Conservation (phyloP, 106 monocot species). For the Dioscorea zingiberensis region DNA sequence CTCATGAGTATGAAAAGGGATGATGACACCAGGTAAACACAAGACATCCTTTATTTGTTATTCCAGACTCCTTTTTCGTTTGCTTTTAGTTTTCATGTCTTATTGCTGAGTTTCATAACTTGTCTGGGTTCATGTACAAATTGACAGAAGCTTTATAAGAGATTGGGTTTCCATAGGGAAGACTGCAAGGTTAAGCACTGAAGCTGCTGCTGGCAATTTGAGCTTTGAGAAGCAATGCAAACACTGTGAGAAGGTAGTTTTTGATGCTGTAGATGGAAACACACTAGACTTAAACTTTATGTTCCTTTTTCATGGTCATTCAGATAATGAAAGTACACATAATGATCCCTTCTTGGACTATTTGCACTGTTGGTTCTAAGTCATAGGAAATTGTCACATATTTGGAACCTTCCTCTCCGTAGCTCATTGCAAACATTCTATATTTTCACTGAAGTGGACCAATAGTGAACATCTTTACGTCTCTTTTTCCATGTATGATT, state of each 20-base stretch:
- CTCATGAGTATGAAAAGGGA: conserved; percentile 78
- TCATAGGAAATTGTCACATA: too few relatives aligned
- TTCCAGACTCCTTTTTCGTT: not conserved
- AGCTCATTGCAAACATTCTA: too few relatives aligned
- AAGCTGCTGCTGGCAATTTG: conserved; percentile 76
- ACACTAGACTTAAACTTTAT: not conserved
- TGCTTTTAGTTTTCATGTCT: not conserved
- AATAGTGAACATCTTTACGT: too few relatives aligned
- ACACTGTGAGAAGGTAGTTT: conserved; percentile 78
- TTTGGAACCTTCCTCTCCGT: too few relatives aligned
- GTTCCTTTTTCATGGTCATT: not conserved
- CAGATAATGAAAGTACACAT: too few relatives aligned
- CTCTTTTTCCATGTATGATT: too few relatives aligned
- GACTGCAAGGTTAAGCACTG: conserved; percentile 75
- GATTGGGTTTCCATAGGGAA: conserved; percentile 88
- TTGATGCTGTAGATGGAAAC: not conserved
- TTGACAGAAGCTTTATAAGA: conserved; percentile 63
- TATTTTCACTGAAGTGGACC: too few relatives aligned
- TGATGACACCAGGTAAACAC: conserved; percentile 37
- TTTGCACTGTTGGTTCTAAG: too few relatives aligned
- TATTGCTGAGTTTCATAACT: not conserved
- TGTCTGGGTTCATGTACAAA: not conserved
- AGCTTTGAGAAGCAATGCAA: conserved; percentile 79
- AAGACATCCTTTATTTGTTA: conserved; percentile 1
- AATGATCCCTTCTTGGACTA: too few relatives aligned